These are phyloP conservation scores for Phytophthora podocarpi DNA, from an alignment of 352 stramenopile species.

Conservation along the genomic window DNA sequence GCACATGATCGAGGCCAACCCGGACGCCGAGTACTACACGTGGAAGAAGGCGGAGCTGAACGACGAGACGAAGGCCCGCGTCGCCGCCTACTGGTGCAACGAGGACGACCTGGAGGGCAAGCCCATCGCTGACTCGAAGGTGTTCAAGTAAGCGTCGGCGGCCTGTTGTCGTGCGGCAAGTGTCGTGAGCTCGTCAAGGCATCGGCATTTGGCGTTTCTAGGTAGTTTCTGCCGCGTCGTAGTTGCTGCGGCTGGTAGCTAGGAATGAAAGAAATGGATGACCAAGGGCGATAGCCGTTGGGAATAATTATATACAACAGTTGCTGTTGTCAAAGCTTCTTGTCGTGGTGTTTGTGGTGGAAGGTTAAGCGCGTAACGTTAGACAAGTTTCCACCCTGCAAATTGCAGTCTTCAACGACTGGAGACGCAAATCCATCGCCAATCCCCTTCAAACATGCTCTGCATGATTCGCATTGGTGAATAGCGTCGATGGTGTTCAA, in stretches of 20 bases:
- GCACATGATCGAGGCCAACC: constrained; percentile 90
- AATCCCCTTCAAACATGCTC: too few relatives aligned
- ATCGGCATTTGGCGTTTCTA: background rate
- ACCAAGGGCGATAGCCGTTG: background rate
- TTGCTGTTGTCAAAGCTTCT: too few relatives aligned
- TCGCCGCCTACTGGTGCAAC: constrained; percentile 90
- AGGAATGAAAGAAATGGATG: background rate
- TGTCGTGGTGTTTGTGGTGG: background rate
- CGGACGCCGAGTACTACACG: constrained; percentile 93
- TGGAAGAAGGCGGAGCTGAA: constrained; percentile 86
- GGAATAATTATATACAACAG: too few relatives aligned
- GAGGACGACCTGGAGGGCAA: constrained; percentile 90
- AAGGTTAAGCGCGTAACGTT: too few relatives aligned
- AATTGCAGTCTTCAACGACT: too few relatives aligned
- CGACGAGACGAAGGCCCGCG: constrained; percentile 75
- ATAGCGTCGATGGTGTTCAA: too few relatives aligned
- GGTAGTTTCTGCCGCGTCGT: background rate
- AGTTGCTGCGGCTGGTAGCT: background rate
- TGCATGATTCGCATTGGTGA: too few relatives aligned
- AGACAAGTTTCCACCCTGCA: too few relatives aligned
- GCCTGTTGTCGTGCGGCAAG: too few relatives aligned
- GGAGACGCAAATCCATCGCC: too few relatives aligned
- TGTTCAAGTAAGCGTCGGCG: constrained; percentile 91
- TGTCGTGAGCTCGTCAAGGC: too few relatives aligned
- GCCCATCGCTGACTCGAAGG: constrained; percentile 91